Base-by-base conservation (phyloP, 2,329 filamentous ascomycete genomes). In the Nemania serpens region DNA sequence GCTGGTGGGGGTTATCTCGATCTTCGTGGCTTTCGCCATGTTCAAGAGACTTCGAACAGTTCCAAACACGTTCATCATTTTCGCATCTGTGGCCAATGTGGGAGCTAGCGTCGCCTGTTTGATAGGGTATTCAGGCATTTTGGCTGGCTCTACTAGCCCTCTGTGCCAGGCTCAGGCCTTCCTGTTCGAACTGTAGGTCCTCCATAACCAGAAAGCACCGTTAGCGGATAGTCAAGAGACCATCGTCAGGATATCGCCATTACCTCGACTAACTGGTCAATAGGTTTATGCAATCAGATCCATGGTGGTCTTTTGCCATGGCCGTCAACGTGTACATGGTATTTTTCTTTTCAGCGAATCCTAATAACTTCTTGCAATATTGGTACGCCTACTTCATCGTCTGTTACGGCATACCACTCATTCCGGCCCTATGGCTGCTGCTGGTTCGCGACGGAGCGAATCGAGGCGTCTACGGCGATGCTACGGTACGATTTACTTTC, bases 301-400 rank as follows among this genome's bases (percentile, higher is more conserved):
- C 88, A 0, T 83, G 90, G 77, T 93, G 88, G 90, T 90, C 89
- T 0, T 84, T 93, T 55, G 89, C 89, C 65, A 94, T 95, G 91
- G 90, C 91, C 2, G 81, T 89, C 71, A 95, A 94, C 70, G 91
- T 94, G 63, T 91, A 89, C 69, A 81, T 93, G 53, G 84, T 87
- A 60, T 87, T 87, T 72, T 87, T 86, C 74, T 82, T 82, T 66
- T 79, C 82, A n/a, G 80, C 81, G 49, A 84, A 79, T 48, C 83
- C 84, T 0, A 88, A 88, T 7, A 87, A 89, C 53, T 92, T 93
- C 70, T 82, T 84, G n/a, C 83, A 83, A 48, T 90, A 90, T 73
- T 84, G 88, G 69, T 91, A 88, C 82, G 81, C 67, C 50, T 94
- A 94, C 72, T 81, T 88, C 39, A 53, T 87, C 1, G 76, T 87